Evolutionary conservation across 768 basidiomycete species (phyloP), one percentile per base, ranked within the genome.

Genomic region (Boletus tomentosulus): DNA sequence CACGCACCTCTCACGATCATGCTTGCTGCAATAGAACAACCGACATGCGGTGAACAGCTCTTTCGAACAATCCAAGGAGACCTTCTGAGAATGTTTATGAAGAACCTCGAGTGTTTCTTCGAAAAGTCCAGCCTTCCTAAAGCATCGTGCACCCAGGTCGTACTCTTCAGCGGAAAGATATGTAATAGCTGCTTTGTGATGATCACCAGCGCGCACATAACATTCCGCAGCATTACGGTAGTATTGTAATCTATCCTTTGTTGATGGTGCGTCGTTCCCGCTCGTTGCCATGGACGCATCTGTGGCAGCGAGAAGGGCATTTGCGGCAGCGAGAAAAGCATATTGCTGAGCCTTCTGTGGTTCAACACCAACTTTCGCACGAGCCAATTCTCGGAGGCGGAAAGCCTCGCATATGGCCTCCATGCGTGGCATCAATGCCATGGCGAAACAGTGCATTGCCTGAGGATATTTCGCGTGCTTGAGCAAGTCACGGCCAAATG

Each of bases 81-180:
- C 71, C 5, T 65, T 51, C 1, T 56, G 44, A 9, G 62, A 35
- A 55, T n/a, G n/a, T n/a, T n/a, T n/a, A n/a, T 72, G 55, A 11
- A 85, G 71, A 13, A 85, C 67, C 3, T 69, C 60, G 0, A 82
- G 69, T 0, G 83, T 83, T 45, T 84, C 74, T 42, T 81, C 79
- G 46, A 86, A 84, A 31, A 62, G 62, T 2, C 76, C 78, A 0
- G 69, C 68, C 51, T 79, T 75, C 15, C 79, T 72, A 53, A 76
- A 86, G 16, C 72, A 66, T 51, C 71, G 67, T 1, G 78, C 79
- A 1, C 80, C 76, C 2, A 65, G 56, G 3, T 71, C 70, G 51
- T 73, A 84, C 42, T 79, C 73, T 27, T 70, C 60, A 2, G 77
- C 79, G 0, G 66, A 54, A 5, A 71, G 50, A 57, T 78, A 84